Evolutionary conservation across 2,329 filamentous ascomycete species (phyloP), one percentile per base, ranked within the genome.

Genomic region (Mariannaea elegans): DNA sequence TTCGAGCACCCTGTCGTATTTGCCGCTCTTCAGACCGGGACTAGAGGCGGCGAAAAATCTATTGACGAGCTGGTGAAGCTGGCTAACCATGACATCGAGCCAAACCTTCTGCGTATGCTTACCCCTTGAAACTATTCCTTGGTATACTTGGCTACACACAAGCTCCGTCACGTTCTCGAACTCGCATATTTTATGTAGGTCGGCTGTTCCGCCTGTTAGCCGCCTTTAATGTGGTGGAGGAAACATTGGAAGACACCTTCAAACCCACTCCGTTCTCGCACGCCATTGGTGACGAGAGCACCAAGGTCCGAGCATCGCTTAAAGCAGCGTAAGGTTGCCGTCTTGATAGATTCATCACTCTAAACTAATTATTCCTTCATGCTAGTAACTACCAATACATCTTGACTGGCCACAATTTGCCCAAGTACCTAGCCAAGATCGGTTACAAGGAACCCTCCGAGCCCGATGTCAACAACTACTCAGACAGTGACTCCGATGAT

Each of bases 321-420:
- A 38, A 67, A 21, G 64, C 62, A 50, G 62, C 59, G 64, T 62
- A 13, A 24, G n/a, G 49, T 2, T 14, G 4, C 6, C 7, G 1
- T 3, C 12, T 0, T 2, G 0, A 2, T 13, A 3, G 1, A 0
- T 23, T 0, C 2, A 23, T 3, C n/a, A 24, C 2, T 1, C 10
- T 8, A n/a, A 54, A 36, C 32, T 50, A 13, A 54, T 34, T 3
- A 4, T 14, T 31, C 27, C 13, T 23, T 3, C 31, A 14, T n/a
- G 12, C 23, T 29, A 67, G 65, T n/a, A 63, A 48, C 18, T 45
- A 64, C 10, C 65, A 65, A 10, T 67, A 67, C 24, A 65, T 67
- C 4, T 10, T 45, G 14, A 56, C 64, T 1, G 65, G 59, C 1
- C 62, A 63, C 2, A 65, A 59, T 2, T 45, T 67, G 7, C 64